Percentiles rank a stretch among this genome's conserved stretches.
Conservation (phyloP, 164 flowering plant genomes). For the Liriodendron chinense region DNA sequence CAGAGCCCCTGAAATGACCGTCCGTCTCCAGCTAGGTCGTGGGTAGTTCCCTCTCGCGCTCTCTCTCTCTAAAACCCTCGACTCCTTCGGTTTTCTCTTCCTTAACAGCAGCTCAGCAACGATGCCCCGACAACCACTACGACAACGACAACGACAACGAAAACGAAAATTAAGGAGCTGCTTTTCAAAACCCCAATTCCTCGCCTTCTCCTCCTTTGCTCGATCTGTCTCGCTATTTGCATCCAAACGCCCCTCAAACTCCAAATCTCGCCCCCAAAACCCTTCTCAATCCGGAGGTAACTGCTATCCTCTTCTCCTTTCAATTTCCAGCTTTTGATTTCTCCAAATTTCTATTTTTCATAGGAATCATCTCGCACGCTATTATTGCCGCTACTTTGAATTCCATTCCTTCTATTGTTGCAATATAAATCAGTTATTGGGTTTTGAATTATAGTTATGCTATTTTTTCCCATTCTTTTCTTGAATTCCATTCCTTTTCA, state of each 20-base stretch:
- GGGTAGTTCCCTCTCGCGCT: too few relatives aligned
- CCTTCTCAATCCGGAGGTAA: slow-evolving; percentile 33
- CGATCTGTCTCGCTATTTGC: slow-evolving; percentile 41
- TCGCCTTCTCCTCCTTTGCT: slow-evolving; percentile 57
- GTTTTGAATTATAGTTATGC: neutral
- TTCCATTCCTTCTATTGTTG: neutral
- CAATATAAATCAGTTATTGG: neutral
- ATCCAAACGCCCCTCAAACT: slow-evolving; percentile 22
- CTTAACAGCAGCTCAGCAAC: neutral
- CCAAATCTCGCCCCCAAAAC: slow-evolving; percentile 8
- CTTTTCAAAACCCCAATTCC: slow-evolving; percentile 26
- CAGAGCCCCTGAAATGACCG: too few relatives aligned
- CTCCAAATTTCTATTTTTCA: neutral
- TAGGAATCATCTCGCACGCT: neutral
- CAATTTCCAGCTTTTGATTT: neutral
- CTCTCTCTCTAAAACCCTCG: too few relatives aligned
- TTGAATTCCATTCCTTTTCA: slow-evolving; percentile 13
- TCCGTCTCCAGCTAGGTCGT: too few relatives aligned
- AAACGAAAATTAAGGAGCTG: neutral
- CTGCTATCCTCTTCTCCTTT: neutral
- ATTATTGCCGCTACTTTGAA: neutral
- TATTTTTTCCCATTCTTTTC: neutral
- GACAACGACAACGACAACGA: neutral
- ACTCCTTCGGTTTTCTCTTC: too few relatives aligned
- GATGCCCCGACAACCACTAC: neutral